A percentile compares a stretch with the other conserved stretches of the same genome.
Evolutionary conservation across 176 grass and related monocot species (phyloP).

Genomic region (Zizania latifolia): DNA sequence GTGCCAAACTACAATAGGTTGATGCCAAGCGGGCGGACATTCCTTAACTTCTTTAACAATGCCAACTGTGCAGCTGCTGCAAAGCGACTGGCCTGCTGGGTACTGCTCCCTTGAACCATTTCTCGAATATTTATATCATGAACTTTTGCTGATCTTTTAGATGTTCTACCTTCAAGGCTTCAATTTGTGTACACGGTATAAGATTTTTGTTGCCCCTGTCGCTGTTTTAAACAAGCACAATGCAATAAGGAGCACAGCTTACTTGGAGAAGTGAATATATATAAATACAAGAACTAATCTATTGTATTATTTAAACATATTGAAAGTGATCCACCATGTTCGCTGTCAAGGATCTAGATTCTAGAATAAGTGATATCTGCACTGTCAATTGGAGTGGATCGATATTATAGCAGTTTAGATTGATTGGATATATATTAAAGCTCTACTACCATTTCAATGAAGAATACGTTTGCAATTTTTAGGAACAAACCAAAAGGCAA

Average conservation of each 20-base stretch:
- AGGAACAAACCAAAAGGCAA: neutral
- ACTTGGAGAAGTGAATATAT: neutral
- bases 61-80: slow-evolving; percentile 91
- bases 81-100: slow-evolving; percentile 95
- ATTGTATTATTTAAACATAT: neutral
- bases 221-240: neutral
- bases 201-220: neutral
- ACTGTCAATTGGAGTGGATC: neutral
- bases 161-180: neutral
- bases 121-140: neutral
- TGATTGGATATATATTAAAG: too few relatives aligned
- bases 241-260: neutral
- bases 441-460: neutral
- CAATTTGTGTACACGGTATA: neutral
- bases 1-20: slow-evolving; percentile 97
- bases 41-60: slow-evolving; percentile 89
- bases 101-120: slow-evolving; percentile 31
- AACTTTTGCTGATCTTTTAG: neutral
- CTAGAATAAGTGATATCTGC: neutral
- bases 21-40: slow-evolving; percentile 74
- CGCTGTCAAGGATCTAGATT: neutral
- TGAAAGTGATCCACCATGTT: neutral
- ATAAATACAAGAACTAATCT: neutral
- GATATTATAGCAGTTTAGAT: neutral
- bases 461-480: neutral